A percentile compares a stretch with the other conserved stretches of the same genome.
Conservation (phyloP, 768 basidiomycete species). For the Boletus bicolor region DNA sequence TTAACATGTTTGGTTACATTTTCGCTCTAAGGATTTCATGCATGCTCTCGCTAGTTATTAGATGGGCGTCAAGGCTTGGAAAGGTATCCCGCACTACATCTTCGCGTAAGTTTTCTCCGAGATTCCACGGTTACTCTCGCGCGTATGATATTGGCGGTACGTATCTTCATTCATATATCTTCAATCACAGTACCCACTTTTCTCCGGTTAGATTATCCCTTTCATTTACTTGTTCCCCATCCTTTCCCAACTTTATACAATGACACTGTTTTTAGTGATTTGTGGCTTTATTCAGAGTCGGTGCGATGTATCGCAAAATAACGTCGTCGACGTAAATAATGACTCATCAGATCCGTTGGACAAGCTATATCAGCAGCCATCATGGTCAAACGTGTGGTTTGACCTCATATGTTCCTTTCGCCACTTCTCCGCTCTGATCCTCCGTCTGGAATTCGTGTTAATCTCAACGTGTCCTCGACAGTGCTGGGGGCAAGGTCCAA, state of each 20-base stretch:
- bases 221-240: too few relatives aligned
- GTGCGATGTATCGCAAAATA: too few relatives aligned
- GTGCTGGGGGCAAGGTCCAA: too few relatives aligned
- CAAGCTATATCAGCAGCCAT: neutral
- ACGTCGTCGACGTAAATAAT: too few relatives aligned
- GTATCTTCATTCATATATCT: neutral
- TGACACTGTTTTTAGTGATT: too few relatives aligned
- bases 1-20: neutral
- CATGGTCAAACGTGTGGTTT: neutral
- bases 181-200: neutral
- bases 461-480: too few relatives aligned
- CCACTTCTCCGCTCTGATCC: too few relatives aligned
- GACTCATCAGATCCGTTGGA: neutral
- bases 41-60: conserved; percentile 1
- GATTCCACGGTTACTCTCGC: neutral
- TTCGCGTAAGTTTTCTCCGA: neutral
- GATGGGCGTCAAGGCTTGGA: neutral
- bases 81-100: neutral
- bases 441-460: too few relatives aligned
- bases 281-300: too few relatives aligned
- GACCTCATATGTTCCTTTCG: too few relatives aligned
- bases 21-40: conserved; percentile 17
- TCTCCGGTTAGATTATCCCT: neutral
- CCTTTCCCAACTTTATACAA: too few relatives aligned
- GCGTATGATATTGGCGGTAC: too few relatives aligned